Percentiles rank a stretch among this genome's conserved stretches.
Conservation (phyloP, 2,329 filamentous ascomycete species). For the Fusarium temperatum region DNA sequence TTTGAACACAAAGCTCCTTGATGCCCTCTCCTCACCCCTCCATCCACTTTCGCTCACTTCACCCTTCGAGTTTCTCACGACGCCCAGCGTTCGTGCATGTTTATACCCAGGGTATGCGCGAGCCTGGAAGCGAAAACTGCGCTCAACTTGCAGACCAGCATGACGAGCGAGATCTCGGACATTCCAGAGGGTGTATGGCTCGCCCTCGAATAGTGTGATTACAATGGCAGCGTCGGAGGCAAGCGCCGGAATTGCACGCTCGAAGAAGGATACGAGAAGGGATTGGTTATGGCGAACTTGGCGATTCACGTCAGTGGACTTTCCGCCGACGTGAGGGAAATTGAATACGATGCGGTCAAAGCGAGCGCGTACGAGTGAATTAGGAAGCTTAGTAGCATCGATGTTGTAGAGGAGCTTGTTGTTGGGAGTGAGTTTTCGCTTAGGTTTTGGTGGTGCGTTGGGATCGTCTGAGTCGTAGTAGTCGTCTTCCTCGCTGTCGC, state of each 20-base stretch:
- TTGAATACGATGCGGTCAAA: conserved; percentile 92
- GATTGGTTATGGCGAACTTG: conserved; percentile 94
- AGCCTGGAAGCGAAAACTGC: conserved; percentile 75
- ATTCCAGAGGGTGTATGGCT: conserved; percentile 97
- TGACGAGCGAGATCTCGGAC: conserved; percentile 86
- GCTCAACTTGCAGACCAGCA: conserved; percentile 72
- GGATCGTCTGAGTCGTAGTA: conserved; percentile 31
- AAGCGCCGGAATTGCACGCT: conserved; percentile 53
- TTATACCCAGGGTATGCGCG: conserved; percentile 76
- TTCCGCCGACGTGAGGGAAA: conserved; percentile 95
- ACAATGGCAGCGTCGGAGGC: conserved; percentile 69
- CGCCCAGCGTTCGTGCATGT: conserved; percentile 78
- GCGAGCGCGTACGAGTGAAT: conserved; percentile 52
- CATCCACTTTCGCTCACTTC: conserved; percentile 53
- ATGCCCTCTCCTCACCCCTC: conserved; percentile 54
- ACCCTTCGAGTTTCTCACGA: conserved; percentile 60
- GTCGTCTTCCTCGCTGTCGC: conserved; percentile 29
- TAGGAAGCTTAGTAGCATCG: conserved; percentile 71
- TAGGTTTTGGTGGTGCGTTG: conserved; percentile 27
- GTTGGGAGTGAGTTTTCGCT: conserved; percentile 28
- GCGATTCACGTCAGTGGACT: conserved; percentile 90
- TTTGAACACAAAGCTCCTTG: conserved; percentile 70
- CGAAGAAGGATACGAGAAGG: conserved; percentile 75
- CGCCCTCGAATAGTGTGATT: conserved; percentile 90
- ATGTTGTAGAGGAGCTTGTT: conserved; percentile 66